phyloP scores from a whole-genome alignment of 2,329 filamentous ascomycete species.

The Cordyceps javanica region DNA sequence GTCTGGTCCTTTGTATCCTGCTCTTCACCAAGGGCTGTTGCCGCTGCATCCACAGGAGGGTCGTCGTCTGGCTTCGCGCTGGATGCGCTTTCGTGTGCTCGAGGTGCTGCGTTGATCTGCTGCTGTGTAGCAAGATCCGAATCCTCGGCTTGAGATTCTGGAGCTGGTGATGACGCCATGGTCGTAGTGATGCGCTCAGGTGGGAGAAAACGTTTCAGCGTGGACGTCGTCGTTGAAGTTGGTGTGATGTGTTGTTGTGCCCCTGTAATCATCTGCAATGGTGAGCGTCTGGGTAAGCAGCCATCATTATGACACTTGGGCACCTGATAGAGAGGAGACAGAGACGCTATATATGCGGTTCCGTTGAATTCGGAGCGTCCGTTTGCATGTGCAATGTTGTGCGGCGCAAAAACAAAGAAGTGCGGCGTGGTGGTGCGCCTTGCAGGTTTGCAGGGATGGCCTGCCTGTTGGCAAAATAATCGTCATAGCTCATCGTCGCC shows the following conservation, averaged over 20 bases:
- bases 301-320: conserved; percentile 32
- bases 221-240: neutral
- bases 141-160: neutral
- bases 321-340: conserved; percentile 22
- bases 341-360: neutral
- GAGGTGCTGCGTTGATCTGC: neutral
- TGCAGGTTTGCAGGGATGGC: conserved; percentile 1
- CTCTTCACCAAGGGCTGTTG: neutral
- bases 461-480: neutral
- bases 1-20: neutral
- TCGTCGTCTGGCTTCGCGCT: neutral
- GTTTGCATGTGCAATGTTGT: neutral
- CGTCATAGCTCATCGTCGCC: neutral
- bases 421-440: neutral
- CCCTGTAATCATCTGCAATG: conserved; percentile 28
- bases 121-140: neutral
- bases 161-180: neutral
- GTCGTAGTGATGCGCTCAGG: neutral
- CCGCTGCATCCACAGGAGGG: neutral
- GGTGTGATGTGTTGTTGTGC: conserved; percentile 11
- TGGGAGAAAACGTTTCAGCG: neutral
- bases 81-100: neutral
- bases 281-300: conserved; percentile 31
- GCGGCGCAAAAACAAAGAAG: neutral
- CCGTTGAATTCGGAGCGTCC: neutral